These are phyloP conservation scores for Ramaria sp. DNA, from an alignment of 768 basidiomycete species.

Conservation along the genomic window DNA sequence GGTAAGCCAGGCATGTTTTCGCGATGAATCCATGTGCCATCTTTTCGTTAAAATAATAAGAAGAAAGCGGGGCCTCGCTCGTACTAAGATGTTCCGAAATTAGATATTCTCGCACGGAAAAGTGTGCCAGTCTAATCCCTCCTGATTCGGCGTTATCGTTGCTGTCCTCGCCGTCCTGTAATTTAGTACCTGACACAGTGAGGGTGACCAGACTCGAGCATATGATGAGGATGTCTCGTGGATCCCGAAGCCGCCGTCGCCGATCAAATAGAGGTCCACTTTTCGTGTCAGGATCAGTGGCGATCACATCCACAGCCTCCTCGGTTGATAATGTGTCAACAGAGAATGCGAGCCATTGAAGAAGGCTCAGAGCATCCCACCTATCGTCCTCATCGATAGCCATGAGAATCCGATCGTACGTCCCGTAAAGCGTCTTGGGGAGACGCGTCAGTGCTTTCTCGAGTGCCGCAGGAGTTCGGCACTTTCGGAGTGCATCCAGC, in stretches of 20 bases:
- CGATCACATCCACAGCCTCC: slow-evolving; percentile 16
- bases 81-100: too few species aligned
- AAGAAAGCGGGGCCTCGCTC: too few species aligned
- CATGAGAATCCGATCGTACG: slow-evolving; percentile 16
- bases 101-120: too few species aligned
- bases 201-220: slow-evolving; percentile 11
- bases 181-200: too few species aligned
- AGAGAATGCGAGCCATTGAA: slow-evolving; percentile 15
- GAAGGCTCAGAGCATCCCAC: slow-evolving; percentile 10
- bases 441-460: slow-evolving; percentile 12
- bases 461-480: slow-evolving; percentile 9
- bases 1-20: too few species aligned
- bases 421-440: slow-evolving; percentile 10
- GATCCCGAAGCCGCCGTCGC: neutral
- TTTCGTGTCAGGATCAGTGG: slow-evolving; percentile 8
- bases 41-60: too few species aligned
- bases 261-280: slow-evolving; percentile 1
- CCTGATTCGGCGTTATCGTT: too few species aligned
- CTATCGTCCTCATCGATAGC: slow-evolving; percentile 12
- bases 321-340: slow-evolving; percentile 11
- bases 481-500: slow-evolving; percentile 12
- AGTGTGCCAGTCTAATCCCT: too few species aligned
- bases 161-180: too few species aligned
- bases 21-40: too few species aligned
- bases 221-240: slow-evolving; percentile 5